A percentile compares a stretch with the other conserved stretches of the same genome.
These are phyloP conservation scores for Umbilicus rupestris DNA, from an alignment of 164 flowering plant genomes.

Conservation along the genomic window DNA sequence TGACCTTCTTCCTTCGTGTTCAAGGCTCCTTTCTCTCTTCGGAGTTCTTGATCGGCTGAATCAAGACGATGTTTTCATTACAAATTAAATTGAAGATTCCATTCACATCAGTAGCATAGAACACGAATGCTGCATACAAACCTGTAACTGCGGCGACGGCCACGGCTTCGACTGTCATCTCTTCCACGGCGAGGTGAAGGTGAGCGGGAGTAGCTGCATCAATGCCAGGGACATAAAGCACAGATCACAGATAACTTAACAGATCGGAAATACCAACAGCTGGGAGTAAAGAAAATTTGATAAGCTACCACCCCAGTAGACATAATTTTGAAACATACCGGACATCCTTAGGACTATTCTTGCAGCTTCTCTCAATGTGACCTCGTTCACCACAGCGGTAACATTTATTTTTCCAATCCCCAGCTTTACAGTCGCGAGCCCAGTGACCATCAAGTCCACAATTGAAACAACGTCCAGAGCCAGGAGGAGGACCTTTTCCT, in stretches of 20 bases:
- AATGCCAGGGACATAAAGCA: conserved; percentile 21
- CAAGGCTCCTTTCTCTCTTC: conserved; percentile 26
- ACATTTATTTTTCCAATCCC: conserved; percentile 97
- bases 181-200: conserved; percentile 66
- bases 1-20: conserved; percentile 40
- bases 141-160: conserved; percentile 75
- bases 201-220: conserved; percentile 57
- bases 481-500: conserved; percentile 93
- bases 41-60: conserved; percentile 57
- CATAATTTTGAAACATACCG: conserved; percentile 23
- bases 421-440: conserved; percentile 98
- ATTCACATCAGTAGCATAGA: background rate
- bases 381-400: conserved; percentile 92
- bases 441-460: conserved; percentile 97
- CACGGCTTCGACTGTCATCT: conserved; percentile 52
- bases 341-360: conserved; percentile 72
- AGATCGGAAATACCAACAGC: background rate
- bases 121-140: conserved; percentile 3
- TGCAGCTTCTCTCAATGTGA: conserved; percentile 78
- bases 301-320: background rate
- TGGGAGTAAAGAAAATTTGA: background rate
- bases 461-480: conserved; percentile 92
- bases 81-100: background rate
- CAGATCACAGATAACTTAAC: background rate
- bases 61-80: background rate